Evolutionary conservation across 169 alveolate genomes (phyloP).

Genomic region (Eimeria sp.): DNA sequence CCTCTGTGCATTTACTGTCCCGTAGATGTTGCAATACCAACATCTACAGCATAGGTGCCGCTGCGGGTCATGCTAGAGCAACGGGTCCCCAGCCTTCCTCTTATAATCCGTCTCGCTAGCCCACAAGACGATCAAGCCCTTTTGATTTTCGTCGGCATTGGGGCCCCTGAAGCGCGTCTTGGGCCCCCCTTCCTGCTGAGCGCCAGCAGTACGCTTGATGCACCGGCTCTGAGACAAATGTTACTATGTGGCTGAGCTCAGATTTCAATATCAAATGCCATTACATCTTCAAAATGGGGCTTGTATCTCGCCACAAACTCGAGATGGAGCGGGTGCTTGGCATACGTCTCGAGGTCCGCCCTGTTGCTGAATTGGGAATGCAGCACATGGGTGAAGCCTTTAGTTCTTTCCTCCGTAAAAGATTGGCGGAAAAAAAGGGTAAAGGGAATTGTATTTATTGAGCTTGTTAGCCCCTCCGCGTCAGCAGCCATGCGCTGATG

Average conservation of each 20-base stretch:
- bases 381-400: conserved; percentile 76
- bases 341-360: conserved; percentile 46
- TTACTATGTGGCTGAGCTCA: not conserved
- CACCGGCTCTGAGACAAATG: not conserved
- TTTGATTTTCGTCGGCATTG: not conserved
- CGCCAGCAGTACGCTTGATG: not conserved
- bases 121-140: not conserved
- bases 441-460: conserved; percentile 38
- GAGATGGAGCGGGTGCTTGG: conserved; percentile 65
- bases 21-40: not conserved
- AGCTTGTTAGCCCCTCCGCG: conserved; percentile 30
- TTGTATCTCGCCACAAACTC: conserved; percentile 55
- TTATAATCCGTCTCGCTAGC: not conserved
- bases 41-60: too few relatives aligned
- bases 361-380: conserved; percentile 68
- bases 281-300: conserved; percentile 74
- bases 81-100: not conserved
- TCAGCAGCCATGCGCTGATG: conserved; percentile 50
- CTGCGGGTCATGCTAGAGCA: not conserved
- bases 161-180: not conserved
- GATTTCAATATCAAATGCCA: conserved; percentile 74
- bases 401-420: conserved; percentile 61
- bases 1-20: not conserved
- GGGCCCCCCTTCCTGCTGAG: not conserved
- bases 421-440: conserved; percentile 43